Percentiles rank a stretch among this genome's conserved stretches.
These are phyloP conservation scores for Amanita subjunquillea DNA, from an alignment of 768 basidiomycete genomes.

Conservation along the genomic window DNA sequence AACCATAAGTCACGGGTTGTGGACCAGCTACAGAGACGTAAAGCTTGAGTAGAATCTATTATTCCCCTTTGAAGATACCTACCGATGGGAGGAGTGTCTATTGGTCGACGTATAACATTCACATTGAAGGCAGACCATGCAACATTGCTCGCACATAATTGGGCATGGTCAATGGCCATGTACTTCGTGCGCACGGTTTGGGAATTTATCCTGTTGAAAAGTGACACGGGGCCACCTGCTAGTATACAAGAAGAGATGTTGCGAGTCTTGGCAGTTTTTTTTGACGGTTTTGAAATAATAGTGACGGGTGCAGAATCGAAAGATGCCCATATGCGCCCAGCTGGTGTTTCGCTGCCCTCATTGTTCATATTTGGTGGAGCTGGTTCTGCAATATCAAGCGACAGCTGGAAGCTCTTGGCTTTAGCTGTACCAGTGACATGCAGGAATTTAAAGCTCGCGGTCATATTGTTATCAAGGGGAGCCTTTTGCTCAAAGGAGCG, in stretches of 20 bases:
- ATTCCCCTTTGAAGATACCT: conserved; percentile 46
- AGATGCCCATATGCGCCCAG: conserved; percentile 77
- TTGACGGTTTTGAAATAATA: conserved; percentile 95
- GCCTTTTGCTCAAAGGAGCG: conserved; percentile 81
- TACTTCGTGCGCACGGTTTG: conserved; percentile 97
- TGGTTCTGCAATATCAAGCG: conserved; percentile 78
- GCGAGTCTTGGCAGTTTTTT: conserved; percentile 94
- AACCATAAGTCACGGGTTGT: conserved; percentile 86
- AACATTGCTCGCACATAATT: conserved; percentile 81
- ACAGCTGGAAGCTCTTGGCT: conserved; percentile 82
- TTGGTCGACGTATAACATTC: conserved; percentile 71
- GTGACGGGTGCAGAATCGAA: conserved; percentile 89
- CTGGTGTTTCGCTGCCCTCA: conserved; percentile 33
- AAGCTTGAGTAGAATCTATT: conserved; percentile 19
- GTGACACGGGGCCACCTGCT: conserved; percentile 79
- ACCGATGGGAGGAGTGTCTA: conserved; percentile 58
- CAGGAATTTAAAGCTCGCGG: conserved; percentile 84
- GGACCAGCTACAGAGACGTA: conserved; percentile 46
- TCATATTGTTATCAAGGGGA: conserved; percentile 73
- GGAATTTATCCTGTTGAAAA: conserved; percentile 94
- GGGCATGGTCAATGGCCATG: conserved; percentile 83
- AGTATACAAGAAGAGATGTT: conserved; percentile 87
- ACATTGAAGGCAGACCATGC: conserved; percentile 94
- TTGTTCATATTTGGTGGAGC: conserved; percentile 38
- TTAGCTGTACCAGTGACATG: conserved; percentile 86